Conservation (phyloP, 805 yeast genomes). For the Ogataea zsoltii region DNA sequence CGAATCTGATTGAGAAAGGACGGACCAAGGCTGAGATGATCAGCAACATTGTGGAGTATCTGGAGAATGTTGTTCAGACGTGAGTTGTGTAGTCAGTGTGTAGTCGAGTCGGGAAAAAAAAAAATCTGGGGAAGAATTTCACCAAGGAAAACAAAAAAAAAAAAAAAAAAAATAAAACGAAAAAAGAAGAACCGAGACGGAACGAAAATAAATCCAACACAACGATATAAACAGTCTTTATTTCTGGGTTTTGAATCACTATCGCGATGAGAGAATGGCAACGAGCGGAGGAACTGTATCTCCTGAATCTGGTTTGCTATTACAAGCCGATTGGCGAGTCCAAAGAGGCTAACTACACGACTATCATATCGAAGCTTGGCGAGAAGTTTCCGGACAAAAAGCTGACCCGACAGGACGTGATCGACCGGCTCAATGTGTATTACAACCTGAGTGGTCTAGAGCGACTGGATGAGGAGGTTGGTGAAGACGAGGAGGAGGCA, state of each 20-base stretch:
- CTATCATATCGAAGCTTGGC: conserved; percentile 20
- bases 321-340: conserved; percentile 33
- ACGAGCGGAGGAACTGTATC: conserved; percentile 22
- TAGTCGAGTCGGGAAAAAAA: background rate
- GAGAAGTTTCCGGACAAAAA: conserved; percentile 20
- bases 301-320: conserved; percentile 28
- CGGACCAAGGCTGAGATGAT: conserved; percentile 45
- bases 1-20: conserved; percentile 37
- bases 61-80: conserved; percentile 6
- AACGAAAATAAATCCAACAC: too few relatives aligned
- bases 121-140: background rate
- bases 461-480: conserved; percentile 27
- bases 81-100: conserved; percentile 1
- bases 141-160: background rate
- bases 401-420: conserved; percentile 17
- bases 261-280: conserved; percentile 26
- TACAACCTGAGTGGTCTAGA: conserved; percentile 32
- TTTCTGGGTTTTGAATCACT: too few relatives aligned
- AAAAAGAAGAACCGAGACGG: too few relatives aligned
- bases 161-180: background rate
- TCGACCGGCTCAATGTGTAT: conserved; percentile 22
- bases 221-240: too few relatives aligned
- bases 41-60: conserved; percentile 37
- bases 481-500: conserved; percentile 12
- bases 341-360: conserved; percentile 13